Evolutionary conservation across 1,139 yeast species (phyloP).

Genomic region (Scheffersomyces illinoinensis): DNA sequence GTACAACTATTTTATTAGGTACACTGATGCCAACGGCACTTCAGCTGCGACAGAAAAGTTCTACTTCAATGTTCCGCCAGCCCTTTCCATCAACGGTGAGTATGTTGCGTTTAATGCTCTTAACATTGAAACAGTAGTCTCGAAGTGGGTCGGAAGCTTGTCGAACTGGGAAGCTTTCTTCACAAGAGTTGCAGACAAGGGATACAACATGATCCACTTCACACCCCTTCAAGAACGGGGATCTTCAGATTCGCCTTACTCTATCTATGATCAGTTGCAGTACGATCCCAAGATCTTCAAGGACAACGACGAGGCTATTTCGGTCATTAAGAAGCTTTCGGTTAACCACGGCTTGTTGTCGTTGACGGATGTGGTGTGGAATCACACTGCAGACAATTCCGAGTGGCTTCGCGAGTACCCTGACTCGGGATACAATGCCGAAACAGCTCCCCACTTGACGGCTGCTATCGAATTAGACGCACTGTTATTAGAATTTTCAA

Average conservation of each 20-base stretch:
- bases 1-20: conserved; percentile 65
- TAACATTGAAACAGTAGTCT: conserved; percentile 80
- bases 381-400: conserved; percentile 92
- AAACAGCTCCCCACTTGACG: conserved; percentile 85
- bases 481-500: conserved; percentile 64
- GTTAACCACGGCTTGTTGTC: conserved; percentile 63
- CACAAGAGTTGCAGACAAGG: conserved; percentile 61
- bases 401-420: conserved; percentile 84
- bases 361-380: conserved; percentile 89
- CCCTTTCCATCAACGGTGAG: conserved; percentile 55
- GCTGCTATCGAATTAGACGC: conserved; percentile 85
- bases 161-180: conserved; percentile 68
- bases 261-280: conserved; percentile 79
- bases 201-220: conserved; percentile 94
- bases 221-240: conserved; percentile 93
- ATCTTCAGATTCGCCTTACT: conserved; percentile 86
- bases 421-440: conserved; percentile 82
- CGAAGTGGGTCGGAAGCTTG: conserved; percentile 86
- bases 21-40: conserved; percentile 33
- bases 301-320: conserved; percentile 31
- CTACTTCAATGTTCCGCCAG: conserved; percentile 84
- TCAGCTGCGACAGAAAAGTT: conserved; percentile 51
- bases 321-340: conserved; percentile 41
- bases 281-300: conserved; percentile 72
- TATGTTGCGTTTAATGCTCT: conserved; percentile 77